Percentiles rank a stretch among this genome's conserved stretches.
These are phyloP conservation scores for Aspergillus affinis DNA, from an alignment of 495 filamentous ascomycete species.

Conservation along the genomic window DNA sequence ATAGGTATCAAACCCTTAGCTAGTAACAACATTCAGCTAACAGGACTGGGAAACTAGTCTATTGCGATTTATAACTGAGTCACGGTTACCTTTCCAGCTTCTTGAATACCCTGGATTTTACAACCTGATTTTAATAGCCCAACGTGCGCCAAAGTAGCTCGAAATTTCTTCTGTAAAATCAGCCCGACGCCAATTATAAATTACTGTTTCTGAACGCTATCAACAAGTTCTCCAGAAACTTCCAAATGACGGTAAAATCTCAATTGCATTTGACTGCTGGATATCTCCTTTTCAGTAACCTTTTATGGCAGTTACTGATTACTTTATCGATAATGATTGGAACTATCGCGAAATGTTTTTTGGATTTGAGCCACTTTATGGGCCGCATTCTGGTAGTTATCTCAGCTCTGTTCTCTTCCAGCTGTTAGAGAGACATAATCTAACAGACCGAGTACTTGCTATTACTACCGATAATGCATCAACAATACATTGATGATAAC, in stretches of 20 bases:
- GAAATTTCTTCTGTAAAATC: not conserved
- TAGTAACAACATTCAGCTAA: no score
- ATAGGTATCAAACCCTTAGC: no score
- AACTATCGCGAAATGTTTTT: no score
- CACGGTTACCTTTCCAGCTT: no score
- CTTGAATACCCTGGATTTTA: no score
- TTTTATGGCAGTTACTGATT: not conserved
- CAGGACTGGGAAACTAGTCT: no score
- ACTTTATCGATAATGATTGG: no score
- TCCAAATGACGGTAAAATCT: not conserved
- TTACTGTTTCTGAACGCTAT: not conserved
- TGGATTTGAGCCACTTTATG: no score
- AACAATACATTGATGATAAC: constrained; percentile 16
- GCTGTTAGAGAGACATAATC: constrained; percentile 16
- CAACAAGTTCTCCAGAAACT: not conserved
- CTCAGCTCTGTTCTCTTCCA: no score
- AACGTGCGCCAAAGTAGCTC: not conserved
- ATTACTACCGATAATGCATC: constrained; percentile 23
- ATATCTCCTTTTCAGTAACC: not conserved
- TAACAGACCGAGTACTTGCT: constrained; percentile 13
- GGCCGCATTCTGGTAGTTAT: constrained; percentile 4
- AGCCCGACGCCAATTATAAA: not conserved
- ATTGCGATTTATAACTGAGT: no score
- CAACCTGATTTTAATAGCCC: not conserved
- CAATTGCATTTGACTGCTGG: not conserved